phyloP scores from a whole-genome alignment of 2,329 filamentous ascomycete genomes.

The Sporothrix brunneoviolacea region DNA sequence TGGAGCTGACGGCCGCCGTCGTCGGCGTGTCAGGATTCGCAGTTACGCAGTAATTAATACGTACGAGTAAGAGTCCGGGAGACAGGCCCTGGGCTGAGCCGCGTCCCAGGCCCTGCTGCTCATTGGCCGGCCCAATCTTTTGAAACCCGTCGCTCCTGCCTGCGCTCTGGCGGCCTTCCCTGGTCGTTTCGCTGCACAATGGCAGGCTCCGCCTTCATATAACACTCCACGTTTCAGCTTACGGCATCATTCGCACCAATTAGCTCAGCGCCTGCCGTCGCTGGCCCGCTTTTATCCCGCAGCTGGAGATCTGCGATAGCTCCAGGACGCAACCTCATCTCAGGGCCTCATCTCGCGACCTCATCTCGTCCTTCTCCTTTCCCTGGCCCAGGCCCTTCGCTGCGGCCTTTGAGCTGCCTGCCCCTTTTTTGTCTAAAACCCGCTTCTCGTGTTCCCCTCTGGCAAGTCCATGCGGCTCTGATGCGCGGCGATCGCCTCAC shows the following conservation, averaged over 20 bases:
- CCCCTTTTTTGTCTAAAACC: neutral
- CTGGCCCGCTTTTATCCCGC: too few species aligned
- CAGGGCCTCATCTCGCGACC: too few species aligned
- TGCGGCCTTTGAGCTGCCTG: neutral
- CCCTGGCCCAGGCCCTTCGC: neutral
- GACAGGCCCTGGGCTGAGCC: neutral
- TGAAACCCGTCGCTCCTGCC: slow-evolving; percentile 5
- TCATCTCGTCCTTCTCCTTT: neutral
- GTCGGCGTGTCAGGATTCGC: too few species aligned
- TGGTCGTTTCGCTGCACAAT: neutral
- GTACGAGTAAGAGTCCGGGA: too few species aligned
- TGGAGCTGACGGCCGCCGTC: too few species aligned
- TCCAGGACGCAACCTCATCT: too few species aligned
- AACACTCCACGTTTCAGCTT: slow-evolving; percentile 7
- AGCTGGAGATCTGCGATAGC: too few species aligned
- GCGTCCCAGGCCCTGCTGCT: neutral
- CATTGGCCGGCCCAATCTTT: too few species aligned
- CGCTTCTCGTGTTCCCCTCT: neutral
- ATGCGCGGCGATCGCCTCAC: neutral
- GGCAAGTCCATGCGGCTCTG: neutral
- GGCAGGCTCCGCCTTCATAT: slow-evolving; percentile 4
- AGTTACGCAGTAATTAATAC: too few species aligned
- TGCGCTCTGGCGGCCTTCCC: neutral
- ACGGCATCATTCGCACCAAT: neutral
- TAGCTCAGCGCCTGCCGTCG: neutral